Conservation (phyloP, 2,329 filamentous ascomycete genomes). For the Cordyceps javanica region DNA sequence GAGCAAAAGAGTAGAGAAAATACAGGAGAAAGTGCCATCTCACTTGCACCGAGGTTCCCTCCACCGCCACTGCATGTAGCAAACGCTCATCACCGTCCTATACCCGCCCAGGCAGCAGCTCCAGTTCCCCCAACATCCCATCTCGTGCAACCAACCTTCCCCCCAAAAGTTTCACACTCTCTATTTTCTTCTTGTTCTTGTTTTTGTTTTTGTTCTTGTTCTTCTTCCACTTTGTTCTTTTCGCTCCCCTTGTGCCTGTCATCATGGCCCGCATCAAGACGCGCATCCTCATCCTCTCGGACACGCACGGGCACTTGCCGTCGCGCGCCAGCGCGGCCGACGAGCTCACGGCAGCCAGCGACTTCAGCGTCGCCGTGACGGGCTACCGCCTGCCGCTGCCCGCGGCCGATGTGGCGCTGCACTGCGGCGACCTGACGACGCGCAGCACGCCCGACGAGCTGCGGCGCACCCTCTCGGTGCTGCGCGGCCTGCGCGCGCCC, state of each 20-base stretch:
- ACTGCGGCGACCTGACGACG: constrained; percentile 47
- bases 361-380: constrained; percentile 15
- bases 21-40: not conserved
- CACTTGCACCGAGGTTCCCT: not conserved
- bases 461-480: constrained; percentile 32
- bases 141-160: not conserved
- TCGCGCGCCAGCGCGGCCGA: constrained; percentile 17
- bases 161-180: not conserved
- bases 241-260: too few relatives aligned
- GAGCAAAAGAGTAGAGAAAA: not conserved
- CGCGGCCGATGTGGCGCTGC: constrained; percentile 41
- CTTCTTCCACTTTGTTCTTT: too few relatives aligned
- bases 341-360: constrained; percentile 18
- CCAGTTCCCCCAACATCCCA: not conserved
- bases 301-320: constrained; percentile 27
- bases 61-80: not conserved
- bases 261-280: constrained; percentile 24
- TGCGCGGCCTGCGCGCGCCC: constrained; percentile 38
- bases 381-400: constrained; percentile 26
- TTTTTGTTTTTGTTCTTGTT: not conserved
- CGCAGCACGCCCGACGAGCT: constrained; percentile 36
- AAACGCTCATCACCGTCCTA: not conserved
- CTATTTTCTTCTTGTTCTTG: too few relatives aligned
- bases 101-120: not conserved
- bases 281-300: constrained; percentile 33